Base-by-base conservation (phyloP, 2,329 filamentous ascomycete genomes). In the Tolypocladium paradoxum region DNA sequence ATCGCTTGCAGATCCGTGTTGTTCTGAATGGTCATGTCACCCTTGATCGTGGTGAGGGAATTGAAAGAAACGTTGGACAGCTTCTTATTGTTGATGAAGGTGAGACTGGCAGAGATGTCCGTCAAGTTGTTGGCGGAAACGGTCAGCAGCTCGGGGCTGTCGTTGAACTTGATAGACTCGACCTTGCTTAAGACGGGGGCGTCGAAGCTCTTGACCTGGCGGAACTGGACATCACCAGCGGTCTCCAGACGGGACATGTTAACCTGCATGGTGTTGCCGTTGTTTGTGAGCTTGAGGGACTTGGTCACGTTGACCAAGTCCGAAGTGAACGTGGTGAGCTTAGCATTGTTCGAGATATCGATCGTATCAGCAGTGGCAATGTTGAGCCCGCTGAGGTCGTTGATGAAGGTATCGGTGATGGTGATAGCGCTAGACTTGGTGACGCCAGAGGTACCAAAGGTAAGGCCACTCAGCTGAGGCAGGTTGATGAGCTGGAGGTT, bases 281-380 rank as follows among this genome's bases (percentile, higher is more conserved):
- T 99, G 76, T 85, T 84, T 62, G 84, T 82, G 67, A 99, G 83
- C 64, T 79, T 83, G 51, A 96, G 75, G 48, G 77, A 70, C 53
- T 80, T 76, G 59, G 79, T 86, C 63, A 96, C 81, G 73, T 88
- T 92, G 69, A 78, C 78, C 55, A 97, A 78, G 67, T 87, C 81
- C 70, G 90, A 88, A 66, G 82, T 81, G 75, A 95, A 88, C 56
- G 76, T 77, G 66, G 80, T 82, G 62, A 99, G 79, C 67, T 86
- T 85, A 57, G 75, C 75, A 83, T 97, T 97, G 84, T 96, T 96
- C 80, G 88, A 86, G 72, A 99, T 86, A 69, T 88, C 77, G 68
- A 99, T 81, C 60, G 75, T 77, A 54, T 81, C 78, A 52, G 90
- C 84, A n/a, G 79, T 78, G 58, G 82, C 72, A 58, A 97, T 78